phyloP scores from a whole-genome alignment of 768 basidiomycete genomes.

The Xanthoconium stramineum region DNA sequence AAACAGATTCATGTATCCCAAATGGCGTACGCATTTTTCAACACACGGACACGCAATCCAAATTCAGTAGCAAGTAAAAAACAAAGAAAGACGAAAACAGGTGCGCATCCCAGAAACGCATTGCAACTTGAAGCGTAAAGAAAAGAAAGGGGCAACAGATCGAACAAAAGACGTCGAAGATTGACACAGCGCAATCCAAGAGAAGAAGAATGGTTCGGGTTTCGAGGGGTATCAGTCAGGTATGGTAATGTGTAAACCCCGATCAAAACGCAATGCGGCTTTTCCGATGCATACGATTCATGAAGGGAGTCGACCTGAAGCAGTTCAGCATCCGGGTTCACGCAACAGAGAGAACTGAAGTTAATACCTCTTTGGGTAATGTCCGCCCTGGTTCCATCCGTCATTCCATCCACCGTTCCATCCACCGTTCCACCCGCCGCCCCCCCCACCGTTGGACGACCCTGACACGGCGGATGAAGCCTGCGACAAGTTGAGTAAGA shows the following conservation, averaged over 20 bases:
- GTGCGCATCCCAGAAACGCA: neutral
- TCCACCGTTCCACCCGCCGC: neutral
- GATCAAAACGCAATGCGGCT: constrained; percentile 1
- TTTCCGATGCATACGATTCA: constrained; percentile 4
- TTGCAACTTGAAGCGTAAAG: neutral
- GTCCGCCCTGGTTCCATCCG: neutral
- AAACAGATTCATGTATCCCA: neutral
- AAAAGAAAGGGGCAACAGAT: neutral
- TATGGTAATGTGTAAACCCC: neutral
- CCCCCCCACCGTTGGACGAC: neutral
- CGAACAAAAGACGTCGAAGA: neutral
- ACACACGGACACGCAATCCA: too few relatives aligned
- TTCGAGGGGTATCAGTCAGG: neutral
- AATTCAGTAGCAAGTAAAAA: neutral
- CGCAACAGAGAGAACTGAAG: neutral
- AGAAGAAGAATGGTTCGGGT: too few relatives aligned
- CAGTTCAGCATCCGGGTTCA: neutral
- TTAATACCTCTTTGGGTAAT: constrained; percentile 3
- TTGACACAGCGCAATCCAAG: neutral
- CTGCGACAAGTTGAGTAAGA: neutral
- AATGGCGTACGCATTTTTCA: too few relatives aligned
- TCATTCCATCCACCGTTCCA: neutral
- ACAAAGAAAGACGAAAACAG: neutral
- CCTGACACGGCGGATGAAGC: neutral
- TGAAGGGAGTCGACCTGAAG: neutral